Evolutionary conservation across 2,329 filamentous ascomycete species (phyloP), one percentile per base, ranked within the genome.

Genomic region (Chrysosporium keratinophilum): DNA sequence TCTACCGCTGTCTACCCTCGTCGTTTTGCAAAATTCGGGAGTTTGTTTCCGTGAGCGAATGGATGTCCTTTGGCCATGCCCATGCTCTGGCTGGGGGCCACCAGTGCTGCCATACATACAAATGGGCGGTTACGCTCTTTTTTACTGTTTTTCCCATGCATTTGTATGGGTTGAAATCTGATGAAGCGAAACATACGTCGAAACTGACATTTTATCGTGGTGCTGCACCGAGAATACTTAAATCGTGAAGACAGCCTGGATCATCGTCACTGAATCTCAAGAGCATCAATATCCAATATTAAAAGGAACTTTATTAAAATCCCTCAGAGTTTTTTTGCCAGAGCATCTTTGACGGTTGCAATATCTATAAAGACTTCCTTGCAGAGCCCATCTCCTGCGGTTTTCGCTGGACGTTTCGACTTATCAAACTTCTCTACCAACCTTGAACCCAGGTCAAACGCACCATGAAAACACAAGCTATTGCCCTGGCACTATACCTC

Each of bases 41-140:
- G 37, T 20, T 50, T 50, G 47, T 50, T 50, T 37, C 14, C 20
- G n/a, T 14, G 20, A 11, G 17, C 31, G 14, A 17, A 14, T 47
- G 28, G 15, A 20, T 2, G 47, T 17, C n/a, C 31, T 33, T 50
- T 40, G 14, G 10, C n/a, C 33, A 28, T 17, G 20, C 14, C 20
- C 11, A 17, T 33, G 4, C 9, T 17, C 20, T 46, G 12, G 23
- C 23, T 14, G 31, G 43, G 43, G 23, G 28, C 28, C 31, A 15
- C 4, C 44, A 12, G 39, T 7, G 39, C 39, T n/a, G 39, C 14
- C 10, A 9, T 17, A 23, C 46, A 39, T 48, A 48, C 46, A 48
- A 20, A 48, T 48, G 33, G 46, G 46, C 46, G 46, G 46, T 15
- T 48, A 33, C 39, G 19, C n/a, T 19, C 39, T 15, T 41, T 41